Evolutionary conservation across 2,329 filamentous ascomycete genomes (phyloP).

Genomic region (Aspergillus pseudoterreus): DNA sequence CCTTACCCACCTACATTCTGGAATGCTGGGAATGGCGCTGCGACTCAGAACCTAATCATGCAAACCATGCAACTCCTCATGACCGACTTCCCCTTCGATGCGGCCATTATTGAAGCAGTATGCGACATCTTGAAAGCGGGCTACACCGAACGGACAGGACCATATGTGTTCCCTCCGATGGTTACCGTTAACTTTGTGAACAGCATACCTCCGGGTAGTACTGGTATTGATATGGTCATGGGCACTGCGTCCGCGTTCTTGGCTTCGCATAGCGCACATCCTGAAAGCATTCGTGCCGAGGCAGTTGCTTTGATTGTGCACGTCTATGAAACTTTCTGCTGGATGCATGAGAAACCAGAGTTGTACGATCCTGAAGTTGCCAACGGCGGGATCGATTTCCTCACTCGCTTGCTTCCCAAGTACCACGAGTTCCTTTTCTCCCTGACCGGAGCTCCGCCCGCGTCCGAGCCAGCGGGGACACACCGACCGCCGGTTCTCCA

Average conservation of each 20-base stretch:
- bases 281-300: constrained; percentile 31
- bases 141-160: constrained; percentile 42
- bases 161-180: constrained; percentile 42
- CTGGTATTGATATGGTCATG: constrained; percentile 43
- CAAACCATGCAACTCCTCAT: constrained; percentile 40
- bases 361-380: constrained; percentile 41
- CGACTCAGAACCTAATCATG: constrained; percentile 35
- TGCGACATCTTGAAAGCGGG: constrained; percentile 46
- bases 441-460: constrained; percentile 23
- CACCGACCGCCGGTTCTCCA: constrained; percentile 27
- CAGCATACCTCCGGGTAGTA: constrained; percentile 35
- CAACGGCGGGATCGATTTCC: constrained; percentile 45
- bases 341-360: constrained; percentile 32
- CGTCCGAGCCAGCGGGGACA: constrained; percentile 2
- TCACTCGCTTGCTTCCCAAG: constrained; percentile 40
- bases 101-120: constrained; percentile 41
- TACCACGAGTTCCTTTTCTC: constrained; percentile 38
- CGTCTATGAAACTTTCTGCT: constrained; percentile 36
- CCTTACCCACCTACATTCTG: constrained; percentile 36
- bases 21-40: constrained; percentile 30
- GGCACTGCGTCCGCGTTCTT: constrained; percentile 45
- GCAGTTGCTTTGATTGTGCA: constrained; percentile 35
- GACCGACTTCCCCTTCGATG: constrained; percentile 37
- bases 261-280: constrained; percentile 38
- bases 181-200: constrained; percentile 41